These are phyloP conservation scores for Aspergillus eucalypticola DNA, from an alignment of 2,329 filamentous ascomycete genomes.

Conservation along the genomic window DNA sequence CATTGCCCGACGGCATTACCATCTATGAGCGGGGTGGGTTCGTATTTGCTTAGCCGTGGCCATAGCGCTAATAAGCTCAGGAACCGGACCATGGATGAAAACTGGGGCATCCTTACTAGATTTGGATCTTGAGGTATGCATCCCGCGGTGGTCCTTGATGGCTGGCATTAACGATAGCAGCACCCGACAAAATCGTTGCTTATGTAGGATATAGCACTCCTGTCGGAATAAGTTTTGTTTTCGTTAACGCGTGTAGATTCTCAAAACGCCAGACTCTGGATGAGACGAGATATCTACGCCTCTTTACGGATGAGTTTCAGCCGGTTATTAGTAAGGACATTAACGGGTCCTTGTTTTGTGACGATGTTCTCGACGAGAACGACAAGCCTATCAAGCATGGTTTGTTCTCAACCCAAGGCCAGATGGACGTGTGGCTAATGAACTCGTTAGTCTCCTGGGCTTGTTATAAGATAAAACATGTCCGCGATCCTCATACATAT, in stretches of 20 bases:
- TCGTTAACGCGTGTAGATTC: background rate
- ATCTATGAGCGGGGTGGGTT: background rate
- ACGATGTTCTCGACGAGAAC: conserved; percentile 10
- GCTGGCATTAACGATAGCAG: background rate
- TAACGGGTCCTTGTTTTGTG: conserved; percentile 24
- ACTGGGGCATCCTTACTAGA: background rate
- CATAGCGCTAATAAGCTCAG: background rate
- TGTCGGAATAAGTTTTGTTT: background rate
- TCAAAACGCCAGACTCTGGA: background rate
- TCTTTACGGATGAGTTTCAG: conserved; percentile 10
- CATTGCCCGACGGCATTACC: background rate
- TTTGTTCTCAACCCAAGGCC: background rate
- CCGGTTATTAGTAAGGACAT: conserved; percentile 17
- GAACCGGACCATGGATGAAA: background rate
- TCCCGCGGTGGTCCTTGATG: background rate
- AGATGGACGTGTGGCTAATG: background rate
- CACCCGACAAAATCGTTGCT: background rate
- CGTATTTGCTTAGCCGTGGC: background rate
- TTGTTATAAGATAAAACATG: conserved; percentile 28
- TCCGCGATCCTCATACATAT: conserved; percentile 13
- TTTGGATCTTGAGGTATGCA: background rate
- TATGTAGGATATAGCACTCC: background rate
- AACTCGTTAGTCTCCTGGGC: conserved; percentile 23
- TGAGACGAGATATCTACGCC: background rate
- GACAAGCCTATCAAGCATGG: background rate